Conservation (phyloP, 768 basidiomycete genomes). For the Serendipita vermifera region DNA sequence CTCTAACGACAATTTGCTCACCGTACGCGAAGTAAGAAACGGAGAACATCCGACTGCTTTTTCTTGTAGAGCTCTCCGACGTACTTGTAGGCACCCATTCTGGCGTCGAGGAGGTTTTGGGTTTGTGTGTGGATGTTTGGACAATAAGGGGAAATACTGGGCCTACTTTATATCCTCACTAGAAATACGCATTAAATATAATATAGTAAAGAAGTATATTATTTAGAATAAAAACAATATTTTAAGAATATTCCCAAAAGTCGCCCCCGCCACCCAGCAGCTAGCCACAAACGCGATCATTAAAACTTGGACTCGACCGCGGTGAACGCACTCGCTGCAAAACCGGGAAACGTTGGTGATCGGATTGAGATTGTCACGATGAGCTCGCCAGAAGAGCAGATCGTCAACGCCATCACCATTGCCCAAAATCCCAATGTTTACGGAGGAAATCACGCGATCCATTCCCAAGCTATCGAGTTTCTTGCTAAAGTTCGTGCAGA, state of each 20-base stretch:
- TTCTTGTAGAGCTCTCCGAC: conserved; percentile 97
- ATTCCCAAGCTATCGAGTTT: conserved; percentile 79
- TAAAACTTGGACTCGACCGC: too few relatives aligned
- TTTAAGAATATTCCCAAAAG: too few relatives aligned
- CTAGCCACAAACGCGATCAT: too few relatives aligned
- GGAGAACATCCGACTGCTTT: conserved; percentile 93
- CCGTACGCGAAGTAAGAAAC: conserved; percentile 95
- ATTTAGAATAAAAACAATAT: too few relatives aligned
- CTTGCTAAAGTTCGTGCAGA: conserved; percentile 59
- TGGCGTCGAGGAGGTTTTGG: conserved; percentile 20
- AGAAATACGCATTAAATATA: too few relatives aligned
- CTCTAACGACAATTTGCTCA: conserved; percentile 27
- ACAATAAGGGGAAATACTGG: too few relatives aligned
- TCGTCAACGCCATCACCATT: conserved; percentile 76
- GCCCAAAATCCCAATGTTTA: conserved; percentile 68
- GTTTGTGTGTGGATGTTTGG: conserved; percentile 6
- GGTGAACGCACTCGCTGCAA: too few relatives aligned
- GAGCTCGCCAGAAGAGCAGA: conserved; percentile 25
- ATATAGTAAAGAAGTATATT: too few relatives aligned
- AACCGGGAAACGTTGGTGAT: too few relatives aligned
- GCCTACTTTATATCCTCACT: too few relatives aligned
- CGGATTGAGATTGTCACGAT: too few relatives aligned
- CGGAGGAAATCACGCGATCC: conserved; percentile 33
- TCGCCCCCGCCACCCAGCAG: too few relatives aligned
- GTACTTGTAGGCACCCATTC: conserved; percentile 93